A percentile compares a stretch with the other conserved stretches of the same genome.
Conservation (phyloP, 495 filamentous ascomycete genomes). For the Clohesyomyces aquaticus region DNA sequence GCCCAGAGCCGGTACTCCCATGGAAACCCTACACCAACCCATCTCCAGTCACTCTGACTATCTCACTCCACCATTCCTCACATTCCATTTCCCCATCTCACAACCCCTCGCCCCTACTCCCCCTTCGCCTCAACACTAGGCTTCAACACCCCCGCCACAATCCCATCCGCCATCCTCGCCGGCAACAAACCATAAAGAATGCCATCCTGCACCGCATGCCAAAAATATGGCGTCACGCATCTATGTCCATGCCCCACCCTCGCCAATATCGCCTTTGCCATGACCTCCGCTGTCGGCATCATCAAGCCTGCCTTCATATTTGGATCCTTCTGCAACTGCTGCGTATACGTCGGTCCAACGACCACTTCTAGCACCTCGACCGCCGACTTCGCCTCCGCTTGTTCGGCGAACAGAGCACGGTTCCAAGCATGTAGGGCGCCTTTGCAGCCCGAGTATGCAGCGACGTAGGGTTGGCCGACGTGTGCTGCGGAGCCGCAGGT, state of each 20-base stretch:
- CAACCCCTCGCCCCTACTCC: too few species aligned
- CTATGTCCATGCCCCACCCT: constrained; percentile 14
- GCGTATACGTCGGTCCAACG: constrained; percentile 11
- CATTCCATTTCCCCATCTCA: too few species aligned
- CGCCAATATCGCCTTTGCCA: constrained; percentile 7
- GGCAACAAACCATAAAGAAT: constrained; percentile 3
- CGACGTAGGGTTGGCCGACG: constrained; percentile 48
- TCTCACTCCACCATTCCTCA: too few species aligned
- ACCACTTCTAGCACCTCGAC: constrained; percentile 14
- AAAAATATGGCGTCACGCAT: constrained; percentile 9
- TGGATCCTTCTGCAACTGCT: constrained; percentile 8
- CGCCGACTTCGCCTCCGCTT: neutral
- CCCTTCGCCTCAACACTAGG: constrained; percentile 12
- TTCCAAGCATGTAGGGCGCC: constrained; percentile 29
- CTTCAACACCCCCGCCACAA: constrained; percentile 15
- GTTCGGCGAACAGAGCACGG: constrained; percentile 6
- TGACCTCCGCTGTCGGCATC: constrained; percentile 11
- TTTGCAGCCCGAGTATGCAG: constrained; percentile 49
- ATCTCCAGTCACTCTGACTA: too few species aligned
- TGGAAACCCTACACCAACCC: too few species aligned
- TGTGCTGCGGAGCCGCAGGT: constrained; percentile 51
- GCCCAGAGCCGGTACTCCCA: too few species aligned
- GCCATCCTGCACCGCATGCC: constrained; percentile 7
- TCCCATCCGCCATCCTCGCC: neutral
- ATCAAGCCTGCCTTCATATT: neutral